A percentile compares a stretch with the other conserved stretches of the same genome.
Evolutionary conservation across 2,329 filamentous ascomycete genomes (phyloP).

Genomic region (Trichoderma sp.): DNA sequence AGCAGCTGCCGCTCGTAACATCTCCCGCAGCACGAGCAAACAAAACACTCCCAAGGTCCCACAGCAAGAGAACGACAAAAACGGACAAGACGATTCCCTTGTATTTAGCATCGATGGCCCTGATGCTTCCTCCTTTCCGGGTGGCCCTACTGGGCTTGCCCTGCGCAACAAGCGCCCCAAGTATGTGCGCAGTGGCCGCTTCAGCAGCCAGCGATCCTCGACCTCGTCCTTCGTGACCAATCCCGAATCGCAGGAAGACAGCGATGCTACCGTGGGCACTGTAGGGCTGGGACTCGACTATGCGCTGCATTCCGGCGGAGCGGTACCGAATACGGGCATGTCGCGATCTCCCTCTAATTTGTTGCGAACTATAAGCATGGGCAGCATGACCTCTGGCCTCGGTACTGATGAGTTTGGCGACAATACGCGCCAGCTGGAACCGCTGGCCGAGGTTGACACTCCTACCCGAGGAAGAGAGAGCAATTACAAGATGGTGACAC

Average conservation of each 20-base stretch:
- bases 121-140: constrained; percentile 32
- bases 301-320: constrained; percentile 77
- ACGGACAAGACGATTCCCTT: constrained; percentile 32
- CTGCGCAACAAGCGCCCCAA: constrained; percentile 52
- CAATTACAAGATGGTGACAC: constrained; percentile 62
- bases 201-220: constrained; percentile 58
- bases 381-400: constrained; percentile 73
- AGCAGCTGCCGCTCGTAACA: constrained; percentile 51
- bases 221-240: constrained; percentile 58
- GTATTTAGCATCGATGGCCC: constrained; percentile 31
- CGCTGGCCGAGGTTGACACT: constrained; percentile 49
- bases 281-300: constrained; percentile 69
- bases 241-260: constrained; percentile 57
- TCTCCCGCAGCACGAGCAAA: constrained; percentile 46
- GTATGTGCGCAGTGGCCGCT: constrained; percentile 57
- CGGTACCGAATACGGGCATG: constrained; percentile 55
- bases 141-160: constrained; percentile 45
- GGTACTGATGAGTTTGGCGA: constrained; percentile 58
- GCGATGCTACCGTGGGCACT: constrained; percentile 66
- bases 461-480: constrained; percentile 39
- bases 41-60: constrained; percentile 18
- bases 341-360: constrained; percentile 51
- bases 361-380: constrained; percentile 78
- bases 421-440: constrained; percentile 45
- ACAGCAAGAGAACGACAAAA: constrained; percentile 29